Evolutionary conservation across 129 eudicot species (phyloP), one percentile per base, ranked within the genome.

Genomic region (Tanacetum coccineum): DNA sequence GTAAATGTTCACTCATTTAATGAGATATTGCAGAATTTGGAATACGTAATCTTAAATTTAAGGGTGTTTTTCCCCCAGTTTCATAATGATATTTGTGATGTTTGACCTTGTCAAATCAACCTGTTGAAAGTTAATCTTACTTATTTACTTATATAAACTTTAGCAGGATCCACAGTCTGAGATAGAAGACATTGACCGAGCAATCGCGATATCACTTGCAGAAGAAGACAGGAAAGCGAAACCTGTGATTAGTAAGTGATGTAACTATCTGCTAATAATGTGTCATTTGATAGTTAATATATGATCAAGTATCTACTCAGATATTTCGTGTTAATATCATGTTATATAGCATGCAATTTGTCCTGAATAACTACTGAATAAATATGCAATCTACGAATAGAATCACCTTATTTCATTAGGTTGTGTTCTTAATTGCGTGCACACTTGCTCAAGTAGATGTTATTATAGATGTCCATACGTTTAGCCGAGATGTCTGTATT

Each of bases 161-260:
- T 28, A 77, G 73, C 74, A 84, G 86, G 90, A 90, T 66, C 40
- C 82, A 42, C 70, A 76, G 73, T 81, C 95, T 49, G 97, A 87
- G 64, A 81, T 57, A n/a, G 97, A 91, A 74, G 97, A 87, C 45
- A 83, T 91, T 63, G 95, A 91, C 72, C 95, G 76, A 65, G 95
- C 95, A 55, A 91, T 91, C 74, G 97, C 97, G 40, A 59, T 87
- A 72, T 91, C 97, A 64, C 89, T 87, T 79, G 72, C 85, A 59
- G 95, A 91, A 79, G 95, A 85, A 65, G 75, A 68, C 12, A 78
- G 81, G 70, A 85, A 70, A 81, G 81, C 81, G 71, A 79, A 81
- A 74, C 70, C 44, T 71, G 78, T 81, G 14, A 73, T 70, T 70
- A 80, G 97, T 91, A 79, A 76, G 95, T 79, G 62, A 66, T 76